Base-by-base conservation (phyloP, 1,284 basidiomycete genomes). In the Ceratorhiza oryzae-sativae region DNA sequence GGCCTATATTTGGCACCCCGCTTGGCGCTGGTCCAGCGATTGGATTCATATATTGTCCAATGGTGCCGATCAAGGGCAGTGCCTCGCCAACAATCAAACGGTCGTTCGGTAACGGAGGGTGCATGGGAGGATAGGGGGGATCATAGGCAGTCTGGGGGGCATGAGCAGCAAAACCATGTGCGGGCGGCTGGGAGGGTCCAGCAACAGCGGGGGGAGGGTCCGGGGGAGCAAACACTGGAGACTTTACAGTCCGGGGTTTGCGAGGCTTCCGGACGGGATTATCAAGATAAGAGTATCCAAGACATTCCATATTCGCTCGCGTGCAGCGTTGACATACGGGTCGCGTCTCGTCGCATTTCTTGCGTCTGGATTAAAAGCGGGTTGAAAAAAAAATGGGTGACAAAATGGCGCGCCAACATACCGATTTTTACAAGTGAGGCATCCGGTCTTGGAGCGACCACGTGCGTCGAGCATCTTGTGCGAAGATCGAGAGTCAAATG, bases 361-460 rank as follows among this genome's bases (percentile, higher is more conserved):
- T 63, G 5, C 46, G 61, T 20, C 61, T 63, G 34, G 25, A 3
- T 30, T 15, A 18, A 18, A 18, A 45, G 36, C 6, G 13, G 36
- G n/a, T 45, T 18, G 18, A 18, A 45, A 45, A 45, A 45, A 45
- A 10, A 20, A 3, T 6, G n/a, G 36, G 13, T 39, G 36, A 39
- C 6, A 10, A 53, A n/a, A 6, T 13, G 8, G 23, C 15, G 27
- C 20, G 23, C 36, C 4, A 30, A 32, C 62, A 36, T 25, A 51
- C 62, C 62, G 45, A 18, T 65, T 65, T 39, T 65, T 65, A n/a
- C 62, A 65, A n/a, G 62, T 65, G 25, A 65, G 32, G 30, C 62
- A 65, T 18, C 62, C 62, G 3, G 45, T 65, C 34, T 65, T 65
- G 12, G 62, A 65, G 15, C 62, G 48, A 20, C 48, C 49, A 9